Evolutionary conservation across 2,329 filamentous ascomycete genomes (phyloP), one percentile per base, ranked within the genome.

Genomic region (Rugonectria rugulosa): DNA sequence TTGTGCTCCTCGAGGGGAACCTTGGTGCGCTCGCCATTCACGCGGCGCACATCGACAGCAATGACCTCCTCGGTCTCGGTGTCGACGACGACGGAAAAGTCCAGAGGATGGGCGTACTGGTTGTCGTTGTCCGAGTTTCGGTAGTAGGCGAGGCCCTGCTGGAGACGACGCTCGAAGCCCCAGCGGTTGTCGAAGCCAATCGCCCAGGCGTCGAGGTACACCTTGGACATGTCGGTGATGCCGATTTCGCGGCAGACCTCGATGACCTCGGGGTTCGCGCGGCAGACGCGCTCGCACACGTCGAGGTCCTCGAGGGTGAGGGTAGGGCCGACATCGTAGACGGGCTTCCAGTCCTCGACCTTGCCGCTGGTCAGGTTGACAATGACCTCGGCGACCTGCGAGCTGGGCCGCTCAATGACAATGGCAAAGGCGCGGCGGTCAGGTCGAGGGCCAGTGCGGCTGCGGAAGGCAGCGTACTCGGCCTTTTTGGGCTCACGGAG

Each of bases 141-240:
- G 70, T 92, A 93, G 76, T 93, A 93, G 82, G 91, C 90, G 23
- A 94, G 77, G 11, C 89, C 90, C 76, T 94, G 90, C 74, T 94
- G 90, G 8, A 93, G 81, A 53, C 90, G 84, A 31, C 90, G 80
- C 52, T 81, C 79, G 53, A 79, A 89, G 45, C 90, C 90, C 72
- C 91, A 93, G 43, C 90, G 86, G 70, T 90, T 85, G 65, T 94
- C 90, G 60, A 90, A 90, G 26, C 90, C 90, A 72, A 94, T 92
- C 2, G 90, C 92, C 90, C 90, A 94, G 36, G 88, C 89, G 71
- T 94, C 90, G 71, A 90, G 89, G 73, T 90, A 93, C 29, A 94
- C 88, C 74, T 92, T 92, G 73, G 89, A 77, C 90, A 94, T 94
- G 64, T 93, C 89, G 63, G 86, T 80, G 59, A 94, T 91, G 19